phyloP scores from a whole-genome alignment of 495 filamentous ascomycete genomes.

The Penicillium desertorum region DNA sequence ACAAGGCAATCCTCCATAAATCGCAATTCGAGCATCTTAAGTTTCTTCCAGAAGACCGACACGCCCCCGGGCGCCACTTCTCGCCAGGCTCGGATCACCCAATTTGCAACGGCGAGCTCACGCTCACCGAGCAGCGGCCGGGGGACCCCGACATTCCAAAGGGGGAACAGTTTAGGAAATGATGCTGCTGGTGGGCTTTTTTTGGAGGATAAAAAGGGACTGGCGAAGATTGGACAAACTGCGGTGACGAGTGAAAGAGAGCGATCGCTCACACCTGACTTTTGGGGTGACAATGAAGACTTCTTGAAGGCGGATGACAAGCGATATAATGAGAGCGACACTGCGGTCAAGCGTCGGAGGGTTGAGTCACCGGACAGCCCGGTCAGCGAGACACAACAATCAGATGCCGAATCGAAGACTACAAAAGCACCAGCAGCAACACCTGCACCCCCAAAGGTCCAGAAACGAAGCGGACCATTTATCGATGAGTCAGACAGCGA shows the following conservation, averaged over 20 bases:
- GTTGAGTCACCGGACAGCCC: conserved; percentile 30
- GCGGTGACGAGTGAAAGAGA: conserved; percentile 11
- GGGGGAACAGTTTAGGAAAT: conserved; percentile 11
- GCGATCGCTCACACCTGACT: conserved; percentile 36
- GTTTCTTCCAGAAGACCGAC: conserved; percentile 77
- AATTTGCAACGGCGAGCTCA: conserved; percentile 34
- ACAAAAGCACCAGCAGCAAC: neutral
- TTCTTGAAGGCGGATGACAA: conserved; percentile 15
- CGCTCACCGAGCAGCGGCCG: conserved; percentile 25
- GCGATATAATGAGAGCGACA: conserved; percentile 32
- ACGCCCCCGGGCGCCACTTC: conserved; percentile 37
- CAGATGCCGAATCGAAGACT: conserved; percentile 14
- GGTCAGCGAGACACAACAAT: conserved; percentile 12
- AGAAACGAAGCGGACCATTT: conserved; percentile 53
- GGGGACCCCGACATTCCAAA: conserved; percentile 22
- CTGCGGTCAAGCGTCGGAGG: conserved; percentile 42
- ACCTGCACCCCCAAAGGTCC: conserved; percentile 2
- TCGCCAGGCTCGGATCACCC: conserved; percentile 41
- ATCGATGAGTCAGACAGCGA: conserved; percentile 69
- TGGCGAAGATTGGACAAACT: conserved; percentile 13
- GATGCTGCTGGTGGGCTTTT: conserved; percentile 41
- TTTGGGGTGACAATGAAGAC: conserved; percentile 37
- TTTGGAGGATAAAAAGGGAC: conserved; percentile 42
- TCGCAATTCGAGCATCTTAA: conserved; percentile 73
- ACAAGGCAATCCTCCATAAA: conserved; percentile 32